phyloP scores from a whole-genome alignment of 208 protist genomes.

The Leishmania gerbilli region DNA sequence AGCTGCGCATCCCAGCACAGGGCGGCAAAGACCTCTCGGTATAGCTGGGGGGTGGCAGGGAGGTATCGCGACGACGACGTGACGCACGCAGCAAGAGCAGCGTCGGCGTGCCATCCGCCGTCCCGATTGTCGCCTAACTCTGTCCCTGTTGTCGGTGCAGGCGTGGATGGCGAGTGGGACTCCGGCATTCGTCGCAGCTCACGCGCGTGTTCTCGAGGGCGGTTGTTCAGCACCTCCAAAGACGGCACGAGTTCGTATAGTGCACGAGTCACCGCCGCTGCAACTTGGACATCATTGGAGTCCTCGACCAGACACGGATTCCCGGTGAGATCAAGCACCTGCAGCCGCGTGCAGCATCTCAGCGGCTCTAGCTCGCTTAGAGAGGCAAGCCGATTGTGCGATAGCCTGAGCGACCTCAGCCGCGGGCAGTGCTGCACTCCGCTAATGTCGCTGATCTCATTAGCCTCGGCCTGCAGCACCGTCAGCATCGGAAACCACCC shows the following conservation, averaged over 20 bases:
- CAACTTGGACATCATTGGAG: not conserved
- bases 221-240: slow-evolving; percentile 50
- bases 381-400: slow-evolving; percentile 57
- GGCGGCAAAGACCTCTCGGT: slow-evolving; percentile 20
- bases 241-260: slow-evolving; percentile 19
- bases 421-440: slow-evolving; percentile 64
- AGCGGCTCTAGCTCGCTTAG: slow-evolving; percentile 47
- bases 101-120: not conserved
- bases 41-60: slow-evolving; percentile 4
- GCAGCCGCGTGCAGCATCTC: slow-evolving; percentile 42
- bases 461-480: slow-evolving; percentile 77
- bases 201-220: not conserved
- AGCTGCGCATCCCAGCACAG: slow-evolving; percentile 27
- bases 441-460: slow-evolving; percentile 54
- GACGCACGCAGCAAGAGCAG: not conserved
- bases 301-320: slow-evolving; percentile 50
- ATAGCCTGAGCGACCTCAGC: slow-evolving; percentile 55
- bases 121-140: not conserved
- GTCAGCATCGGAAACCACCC: slow-evolving; percentile 70
- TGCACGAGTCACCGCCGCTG: not conserved
- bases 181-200: not conserved
- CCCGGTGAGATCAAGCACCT: slow-evolving; percentile 48
- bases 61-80: not conserved
- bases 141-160: not conserved
- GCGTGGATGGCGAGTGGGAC: not conserved